Evolutionary conservation across 345 rosid genomes (phyloP), one percentile per base, ranked within the genome.

Genomic region (Excoecaria cochinchinensis): DNA sequence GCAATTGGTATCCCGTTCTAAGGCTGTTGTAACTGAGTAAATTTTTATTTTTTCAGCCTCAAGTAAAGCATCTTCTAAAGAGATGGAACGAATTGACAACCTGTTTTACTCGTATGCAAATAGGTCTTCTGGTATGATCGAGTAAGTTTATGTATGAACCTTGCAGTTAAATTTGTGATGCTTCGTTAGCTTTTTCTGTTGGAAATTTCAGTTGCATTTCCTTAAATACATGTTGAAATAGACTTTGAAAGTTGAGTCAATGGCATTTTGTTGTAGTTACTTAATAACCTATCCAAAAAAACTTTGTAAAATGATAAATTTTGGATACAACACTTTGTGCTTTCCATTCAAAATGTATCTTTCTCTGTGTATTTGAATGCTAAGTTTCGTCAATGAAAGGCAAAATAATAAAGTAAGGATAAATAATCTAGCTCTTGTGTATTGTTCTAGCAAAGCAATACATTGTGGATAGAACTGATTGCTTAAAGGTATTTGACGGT

Each of bases 51-150:
- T 55, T 79, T 67, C 85, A 91, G 99, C 92, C 71, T 86, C 97
- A 73, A 87, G 96, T 71, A 95, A 87, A 88, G 92, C 97, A 60
- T 87, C 90, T 83, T 89, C 90, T 25, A 93, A 90, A 79, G 99
- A 93, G 86, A 89, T 93, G 92, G 98, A 93, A 74, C 88, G 98
- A 81, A 91, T 91, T 19, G 98, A 95, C 80, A 87, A 81, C 74
- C 78, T 95, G 22, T 93, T 90, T 76, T 67, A 84, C 81, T 76
- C 90, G 0, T 95, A 90, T 77, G 93, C 93, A 57, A 88, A 89
- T 74, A 87, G 58, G 77, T 87, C 96, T 78, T 91, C 96, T 73
- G 88, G 82, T 76, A 67, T 91, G 82, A 91, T 95, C 72, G 99
- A 93, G 99, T 93, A 88, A 91, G 97, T 88, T 65, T 77, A 60